Evolutionary conservation across 2,329 filamentous ascomycete genomes (phyloP).

Genomic region (Exophiala mesophila): DNA sequence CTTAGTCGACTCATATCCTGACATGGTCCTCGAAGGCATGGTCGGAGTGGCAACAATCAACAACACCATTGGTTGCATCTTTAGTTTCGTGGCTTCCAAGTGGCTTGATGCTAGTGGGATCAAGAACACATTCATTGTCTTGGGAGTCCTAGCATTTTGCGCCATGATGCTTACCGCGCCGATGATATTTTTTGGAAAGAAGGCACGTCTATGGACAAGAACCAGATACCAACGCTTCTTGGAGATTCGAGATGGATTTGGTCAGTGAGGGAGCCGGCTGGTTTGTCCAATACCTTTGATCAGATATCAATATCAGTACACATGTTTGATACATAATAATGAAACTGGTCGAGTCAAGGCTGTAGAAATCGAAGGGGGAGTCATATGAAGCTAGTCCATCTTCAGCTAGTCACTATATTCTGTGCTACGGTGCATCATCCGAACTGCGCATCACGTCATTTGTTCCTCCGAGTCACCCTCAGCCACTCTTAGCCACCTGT

Average conservation of each 20-base stretch:
- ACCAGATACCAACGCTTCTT: conserved; percentile 45
- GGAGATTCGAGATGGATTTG: conserved; percentile 43
- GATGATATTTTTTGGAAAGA: conserved; percentile 53
- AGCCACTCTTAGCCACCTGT: too few relatives aligned
- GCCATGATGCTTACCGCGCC: conserved; percentile 49
- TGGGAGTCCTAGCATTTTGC: conserved; percentile 48
- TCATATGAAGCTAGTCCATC: too few relatives aligned
- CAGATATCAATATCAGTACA: too few relatives aligned
- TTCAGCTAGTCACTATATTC: too few relatives aligned
- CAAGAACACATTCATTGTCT: conserved; percentile 48
- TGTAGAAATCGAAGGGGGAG: too few relatives aligned
- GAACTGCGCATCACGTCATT: background rate
- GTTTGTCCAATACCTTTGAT: too few relatives aligned
- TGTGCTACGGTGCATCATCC: background rate
- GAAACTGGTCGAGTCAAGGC: too few relatives aligned
- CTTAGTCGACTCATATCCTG: conserved; percentile 52
- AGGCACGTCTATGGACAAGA: conserved; percentile 45
- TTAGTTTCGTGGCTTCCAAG: conserved; percentile 48
- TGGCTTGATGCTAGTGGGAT: conserved; percentile 48
- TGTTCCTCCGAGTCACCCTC: too few relatives aligned
- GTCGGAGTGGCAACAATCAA: conserved; percentile 55
- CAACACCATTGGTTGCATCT: conserved; percentile 51
- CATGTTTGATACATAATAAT: too few relatives aligned
- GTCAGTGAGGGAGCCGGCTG: too few relatives aligned
- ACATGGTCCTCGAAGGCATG: conserved; percentile 56